Percentiles rank a stretch among this genome's conserved stretches.
These are phyloP conservation scores for Penicillium malachiteum DNA, from an alignment of 495 filamentous ascomycete species.

Conservation along the genomic window DNA sequence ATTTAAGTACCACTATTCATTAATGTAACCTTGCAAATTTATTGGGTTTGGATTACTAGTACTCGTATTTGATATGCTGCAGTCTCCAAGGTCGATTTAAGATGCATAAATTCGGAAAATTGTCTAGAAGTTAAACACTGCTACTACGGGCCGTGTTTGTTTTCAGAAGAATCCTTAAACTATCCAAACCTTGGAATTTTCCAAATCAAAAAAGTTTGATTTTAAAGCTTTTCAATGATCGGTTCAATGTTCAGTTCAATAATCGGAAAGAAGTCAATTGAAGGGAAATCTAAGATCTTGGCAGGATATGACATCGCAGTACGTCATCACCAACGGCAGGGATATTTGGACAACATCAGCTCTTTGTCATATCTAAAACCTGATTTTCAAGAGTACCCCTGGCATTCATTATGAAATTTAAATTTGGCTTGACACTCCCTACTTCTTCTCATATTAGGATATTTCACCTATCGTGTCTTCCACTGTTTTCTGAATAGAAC, in stretches of 20 bases:
- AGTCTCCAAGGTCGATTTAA: neutral
- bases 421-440: neutral
- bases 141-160: neutral
- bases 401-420: neutral
- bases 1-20: too few species aligned
- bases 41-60: neutral
- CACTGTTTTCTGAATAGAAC: neutral
- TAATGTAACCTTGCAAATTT: too few species aligned
- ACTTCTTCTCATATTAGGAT: too few species aligned
- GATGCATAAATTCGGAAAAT: neutral
- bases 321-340: conserved; percentile 14
- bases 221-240: neutral
- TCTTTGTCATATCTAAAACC: conserved; percentile 2
- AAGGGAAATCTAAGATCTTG: neutral
- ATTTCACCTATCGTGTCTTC: too few species aligned
- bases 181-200: neutral
- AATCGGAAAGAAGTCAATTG: neutral
- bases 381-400: conserved; percentile 1
- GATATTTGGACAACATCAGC: neutral
- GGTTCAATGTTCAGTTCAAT: too few species aligned
- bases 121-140: too few species aligned
- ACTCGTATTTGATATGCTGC: neutral
- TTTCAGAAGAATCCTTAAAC: neutral
- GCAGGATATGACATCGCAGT: conserved; percentile 19
- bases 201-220: neutral